Base-by-base conservation (phyloP, 768 basidiomycete genomes). In the Favolaschia claudopus region DNA sequence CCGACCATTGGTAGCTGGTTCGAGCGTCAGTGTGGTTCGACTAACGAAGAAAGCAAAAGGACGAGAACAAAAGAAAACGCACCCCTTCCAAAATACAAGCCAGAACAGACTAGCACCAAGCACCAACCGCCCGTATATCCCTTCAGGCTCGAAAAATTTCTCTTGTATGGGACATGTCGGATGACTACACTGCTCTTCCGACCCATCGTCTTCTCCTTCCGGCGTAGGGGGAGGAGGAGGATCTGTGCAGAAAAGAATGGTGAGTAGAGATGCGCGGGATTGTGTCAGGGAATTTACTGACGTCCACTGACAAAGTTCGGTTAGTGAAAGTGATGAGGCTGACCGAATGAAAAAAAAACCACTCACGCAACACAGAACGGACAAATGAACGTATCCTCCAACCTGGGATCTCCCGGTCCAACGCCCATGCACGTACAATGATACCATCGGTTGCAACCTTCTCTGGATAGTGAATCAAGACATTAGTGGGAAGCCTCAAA, bases 361-460 rank as follows among this genome's bases (percentile, higher is more conserved):
- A 61, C 60, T 46, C 31, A 56, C 60, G 60, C 60, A 24, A 39
- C 20, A 25, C 60, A 61, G 25, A 43, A 25, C 2, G 60, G 60
- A 29, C 60, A 61, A 15, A 38, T 2, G 15, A 39, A 61, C 7
- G 20, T 28, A 38, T 38, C 25, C 2, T 33, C 44, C 10, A 56
- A 36, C 43, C 54, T 51, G 22, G 60, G 25, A 31, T 61, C 60
- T 15, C 37, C 54, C 0, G 42, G 42, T 9, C 33, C 54, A 28
- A 61, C 32, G 4, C 37, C 48, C 24, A 61, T 4, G 33, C 60
- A 61, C 3, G 13, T 25, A 19, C 29, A 51, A 25, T 61, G 60
- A 28, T 31, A 61, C 60, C 60, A 61, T 12, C 54, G 19, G 6
- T 52, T 25, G 44, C 60, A 61, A 1, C 14, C 29, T 6, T 49